These are phyloP conservation scores for Nothophoma quercina DNA, from an alignment of 2,329 filamentous ascomycete species.

Conservation along the genomic window DNA sequence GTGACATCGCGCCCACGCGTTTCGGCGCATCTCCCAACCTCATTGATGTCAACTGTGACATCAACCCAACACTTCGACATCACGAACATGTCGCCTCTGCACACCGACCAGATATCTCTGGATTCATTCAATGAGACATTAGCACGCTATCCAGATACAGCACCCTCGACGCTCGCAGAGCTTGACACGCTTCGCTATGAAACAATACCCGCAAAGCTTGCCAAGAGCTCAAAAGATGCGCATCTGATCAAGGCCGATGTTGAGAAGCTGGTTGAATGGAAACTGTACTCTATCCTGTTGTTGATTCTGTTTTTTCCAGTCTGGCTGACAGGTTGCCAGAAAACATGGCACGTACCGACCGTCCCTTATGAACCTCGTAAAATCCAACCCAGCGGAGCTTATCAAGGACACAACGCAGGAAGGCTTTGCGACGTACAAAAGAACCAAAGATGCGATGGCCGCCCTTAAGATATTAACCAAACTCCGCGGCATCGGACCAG, in stretches of 20 bases:
- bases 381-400: constrained; percentile 64
- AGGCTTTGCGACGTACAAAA: constrained; percentile 54
- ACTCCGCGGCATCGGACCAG: constrained; percentile 79
- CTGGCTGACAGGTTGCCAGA: constrained; percentile 30
- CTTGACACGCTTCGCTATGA: constrained; percentile 46
- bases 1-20: constrained; percentile 7
- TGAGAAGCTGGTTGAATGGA: constrained; percentile 50
- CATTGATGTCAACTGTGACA: neutral
- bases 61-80: constrained; percentile 3
- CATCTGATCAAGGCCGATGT: constrained; percentile 41
- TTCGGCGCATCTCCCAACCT: neutral
- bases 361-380: constrained; percentile 55
- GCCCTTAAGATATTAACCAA: constrained; percentile 64
- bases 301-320: too few relatives aligned
- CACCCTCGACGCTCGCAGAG: constrained; percentile 37
- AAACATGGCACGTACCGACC: constrained; percentile 62
- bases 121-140: constrained; percentile 30
- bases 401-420: constrained; percentile 60
- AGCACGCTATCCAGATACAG: constrained; percentile 34
- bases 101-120: constrained; percentile 26
- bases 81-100: constrained; percentile 13
- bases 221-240: constrained; percentile 19
- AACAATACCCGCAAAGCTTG: constrained; percentile 34
- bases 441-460: neutral
- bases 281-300: constrained; percentile 43